These are phyloP conservation scores for Thraustotheca clavata DNA, from an alignment of 352 stramenopile species.

Conservation along the genomic window DNA sequence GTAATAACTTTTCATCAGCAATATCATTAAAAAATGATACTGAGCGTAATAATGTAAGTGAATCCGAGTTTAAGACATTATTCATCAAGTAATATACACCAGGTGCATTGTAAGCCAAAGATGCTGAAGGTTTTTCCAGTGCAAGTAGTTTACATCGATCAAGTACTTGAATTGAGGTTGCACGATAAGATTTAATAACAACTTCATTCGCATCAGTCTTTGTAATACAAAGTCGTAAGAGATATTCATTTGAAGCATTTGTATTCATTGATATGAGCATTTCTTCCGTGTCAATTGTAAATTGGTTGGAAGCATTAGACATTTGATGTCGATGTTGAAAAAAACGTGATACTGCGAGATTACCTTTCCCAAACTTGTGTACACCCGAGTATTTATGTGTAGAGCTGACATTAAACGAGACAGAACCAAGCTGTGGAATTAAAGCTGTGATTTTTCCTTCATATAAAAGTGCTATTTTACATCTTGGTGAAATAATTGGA, in stretches of 20 bases:
- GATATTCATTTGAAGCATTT: neutral
- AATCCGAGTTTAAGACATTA: slow-evolving; percentile 54
- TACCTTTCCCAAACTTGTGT: neutral
- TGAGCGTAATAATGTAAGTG: slow-evolving; percentile 44
- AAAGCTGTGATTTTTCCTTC: slow-evolving; percentile 13
- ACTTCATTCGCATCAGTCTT: slow-evolving; percentile 50
- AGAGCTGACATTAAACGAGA: slow-evolving; percentile 5
- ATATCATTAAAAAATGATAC: slow-evolving; percentile 68
- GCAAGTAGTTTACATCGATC: slow-evolving; percentile 37
- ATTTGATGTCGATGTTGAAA: neutral
- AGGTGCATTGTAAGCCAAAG: slow-evolving; percentile 30
- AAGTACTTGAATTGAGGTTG: slow-evolving; percentile 27
- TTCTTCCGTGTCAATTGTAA: slow-evolving; percentile 19
- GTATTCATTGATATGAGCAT: slow-evolving; percentile 15
- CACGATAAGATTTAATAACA: slow-evolving; percentile 39
- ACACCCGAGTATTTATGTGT: neutral
- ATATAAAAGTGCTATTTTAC: slow-evolving; percentile 16
- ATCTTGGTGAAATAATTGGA: neutral
- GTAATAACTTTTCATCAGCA: slow-evolving; percentile 42
- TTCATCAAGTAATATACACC: slow-evolving; percentile 36
- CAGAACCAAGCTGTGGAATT: slow-evolving; percentile 10
- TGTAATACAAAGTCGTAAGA: slow-evolving; percentile 12
- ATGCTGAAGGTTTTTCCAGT: slow-evolving; percentile 32
- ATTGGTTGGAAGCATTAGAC: neutral
- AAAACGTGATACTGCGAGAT: neutral